These are phyloP conservation scores for Sporisorium exsertum DNA, from an alignment of 1,284 basidiomycete genomes.

Conservation along the genomic window DNA sequence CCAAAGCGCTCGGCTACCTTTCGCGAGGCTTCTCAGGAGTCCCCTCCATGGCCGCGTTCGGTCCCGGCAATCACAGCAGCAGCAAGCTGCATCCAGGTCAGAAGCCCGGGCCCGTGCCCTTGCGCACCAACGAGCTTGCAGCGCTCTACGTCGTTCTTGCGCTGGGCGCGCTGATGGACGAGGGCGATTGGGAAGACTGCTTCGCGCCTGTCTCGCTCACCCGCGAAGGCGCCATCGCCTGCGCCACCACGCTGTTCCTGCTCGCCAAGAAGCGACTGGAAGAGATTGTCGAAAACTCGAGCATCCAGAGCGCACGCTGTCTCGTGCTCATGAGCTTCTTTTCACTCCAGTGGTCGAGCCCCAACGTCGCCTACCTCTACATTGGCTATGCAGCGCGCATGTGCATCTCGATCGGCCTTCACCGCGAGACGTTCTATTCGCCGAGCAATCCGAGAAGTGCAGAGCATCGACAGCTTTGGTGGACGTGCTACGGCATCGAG, in stretches of 20 bases:
- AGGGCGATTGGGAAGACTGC: slow-evolving; percentile 48
- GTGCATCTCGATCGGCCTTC: slow-evolving; percentile 53
- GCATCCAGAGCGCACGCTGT: slow-evolving; percentile 48
- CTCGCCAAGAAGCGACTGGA: slow-evolving; percentile 48
- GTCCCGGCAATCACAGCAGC: slow-evolving; percentile 16
- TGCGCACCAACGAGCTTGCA: slow-evolving; percentile 51
- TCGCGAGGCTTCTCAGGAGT: slow-evolving; percentile 47
- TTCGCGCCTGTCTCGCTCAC: slow-evolving; percentile 42
- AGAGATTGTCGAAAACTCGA: slow-evolving; percentile 52
- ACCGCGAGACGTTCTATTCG: slow-evolving; percentile 48
- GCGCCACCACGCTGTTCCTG: slow-evolving; percentile 42
- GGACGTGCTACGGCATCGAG: slow-evolving; percentile 51
- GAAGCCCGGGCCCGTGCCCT: slow-evolving; percentile 12
- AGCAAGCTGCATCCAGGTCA: slow-evolving; percentile 12
- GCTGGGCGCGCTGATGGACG: slow-evolving; percentile 47
- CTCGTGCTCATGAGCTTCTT: slow-evolving; percentile 53
- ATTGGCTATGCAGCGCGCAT: slow-evolving; percentile 49
- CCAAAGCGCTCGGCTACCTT: slow-evolving; percentile 42
- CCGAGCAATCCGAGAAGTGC: slow-evolving; percentile 32
- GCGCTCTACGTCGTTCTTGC: slow-evolving; percentile 47
- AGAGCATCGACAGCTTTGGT: slow-evolving; percentile 46
- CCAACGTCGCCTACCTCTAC: slow-evolving; percentile 55
- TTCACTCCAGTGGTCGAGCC: slow-evolving; percentile 49
- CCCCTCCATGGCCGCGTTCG: slow-evolving; percentile 30
- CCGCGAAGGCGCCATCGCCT: slow-evolving; percentile 41